Evolutionary conservation across 2,329 filamentous ascomycete species (phyloP).

Genomic region (Paraphoma chrysanthemicola): DNA sequence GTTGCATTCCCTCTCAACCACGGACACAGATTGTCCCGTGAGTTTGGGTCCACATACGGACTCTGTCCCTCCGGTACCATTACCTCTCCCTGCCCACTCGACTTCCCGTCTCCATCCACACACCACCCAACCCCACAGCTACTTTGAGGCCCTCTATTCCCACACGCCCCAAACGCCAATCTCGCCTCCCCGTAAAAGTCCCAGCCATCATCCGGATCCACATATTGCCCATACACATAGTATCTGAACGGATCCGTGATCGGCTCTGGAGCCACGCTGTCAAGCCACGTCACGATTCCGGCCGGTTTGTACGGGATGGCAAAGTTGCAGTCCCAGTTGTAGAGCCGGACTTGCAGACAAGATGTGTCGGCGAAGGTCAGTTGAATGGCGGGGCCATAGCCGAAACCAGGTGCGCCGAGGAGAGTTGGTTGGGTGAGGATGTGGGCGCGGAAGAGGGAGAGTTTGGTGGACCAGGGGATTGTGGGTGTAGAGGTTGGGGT

Average conservation of each 20-base stretch:
- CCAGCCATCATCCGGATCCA: constrained; percentile 10
- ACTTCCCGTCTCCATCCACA: constrained; percentile 2
- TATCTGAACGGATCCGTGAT: constrained; percentile 2
- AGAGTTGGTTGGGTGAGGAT: constrained; percentile 4
- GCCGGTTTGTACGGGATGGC: constrained; percentile 8
- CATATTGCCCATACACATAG: constrained; percentile 4
- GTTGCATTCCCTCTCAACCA: constrained; percentile 6
- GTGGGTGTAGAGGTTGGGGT: neutral
- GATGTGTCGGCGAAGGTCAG: constrained; percentile 7
- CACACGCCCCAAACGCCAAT: constrained; percentile 9
- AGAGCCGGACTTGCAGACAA: constrained; percentile 7
- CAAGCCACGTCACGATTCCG: constrained; percentile 5
- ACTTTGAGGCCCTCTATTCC: constrained; percentile 11
- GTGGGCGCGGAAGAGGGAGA: neutral
- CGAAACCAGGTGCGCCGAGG: neutral
- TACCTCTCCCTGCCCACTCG: neutral
- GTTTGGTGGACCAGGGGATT: constrained; percentile 4
- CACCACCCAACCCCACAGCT: constrained; percentile 4
- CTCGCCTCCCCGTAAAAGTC: constrained; percentile 5
- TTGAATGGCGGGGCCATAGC: neutral
- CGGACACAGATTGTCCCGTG: constrained; percentile 5
- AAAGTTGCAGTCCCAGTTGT: constrained; percentile 11
- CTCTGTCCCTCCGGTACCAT: constrained; percentile 6
- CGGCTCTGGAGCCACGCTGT: neutral
- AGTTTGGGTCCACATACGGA: constrained; percentile 8